Base-by-base conservation (phyloP, 306 rosid genomes). In the Trifolium repens region DNA sequence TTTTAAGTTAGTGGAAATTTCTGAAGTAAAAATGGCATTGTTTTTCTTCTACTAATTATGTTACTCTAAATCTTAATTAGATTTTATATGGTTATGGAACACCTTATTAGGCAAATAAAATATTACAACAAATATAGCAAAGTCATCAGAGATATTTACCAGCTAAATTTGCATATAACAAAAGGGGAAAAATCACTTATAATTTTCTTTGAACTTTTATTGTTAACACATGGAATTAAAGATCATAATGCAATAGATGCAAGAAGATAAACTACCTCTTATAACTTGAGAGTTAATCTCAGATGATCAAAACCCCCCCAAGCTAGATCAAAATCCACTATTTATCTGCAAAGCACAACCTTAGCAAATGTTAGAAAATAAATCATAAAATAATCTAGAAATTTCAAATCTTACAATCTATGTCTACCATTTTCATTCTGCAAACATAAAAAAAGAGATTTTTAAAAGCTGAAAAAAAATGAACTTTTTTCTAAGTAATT, bases 301-400 rank as follows among this genome's bases (percentile, higher is more conserved):
- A 78, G 78, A 71, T 55, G 55, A 65, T 55, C 77, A 79, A 83
- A 26, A 58, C 69, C 67, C 76, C 19, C 69, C 52, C 47, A 69
- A 69, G 76, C 81, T 75, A 74, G 77, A 83, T 79, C 87, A 69
- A 46, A 86, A 40, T 27, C 76, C 39, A 52, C 9, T 58, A 62
- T 85, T 73, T 68, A 78, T 46, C 90, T 78, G 85, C 78, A 70
- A 79, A 65, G 13, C 70, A 71, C 7, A 65, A 46, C 13, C 15
- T 4, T 8, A 75, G 26, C 74, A 73, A 58, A 74, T 26, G 57
- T 71, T 13, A 81, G 26, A 79, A 77, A 16, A 60, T 4, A 11
- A 74, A 30, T 69, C 13, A 52, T 7, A 76, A 71, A 50, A 22
- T 9, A 19, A 72, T 60, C 75, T 8, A 5, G 0, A 19, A 57